Percentiles rank a stretch among this genome's conserved stretches.
Evolutionary conservation across 306 rosid genomes (phyloP).

Genomic region (Ceratonia siliqua): DNA sequence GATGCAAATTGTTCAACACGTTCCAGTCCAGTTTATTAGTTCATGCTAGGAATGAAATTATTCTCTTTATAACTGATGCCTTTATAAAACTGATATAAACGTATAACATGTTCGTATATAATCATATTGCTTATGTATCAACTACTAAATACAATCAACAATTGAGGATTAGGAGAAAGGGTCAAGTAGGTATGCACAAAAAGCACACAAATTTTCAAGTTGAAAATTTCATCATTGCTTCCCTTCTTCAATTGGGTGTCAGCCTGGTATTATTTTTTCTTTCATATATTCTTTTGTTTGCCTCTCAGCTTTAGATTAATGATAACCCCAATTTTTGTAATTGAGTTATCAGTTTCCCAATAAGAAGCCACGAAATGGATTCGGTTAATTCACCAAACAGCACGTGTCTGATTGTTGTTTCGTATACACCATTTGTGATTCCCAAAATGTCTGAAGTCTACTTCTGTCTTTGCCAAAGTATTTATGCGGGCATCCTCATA

Average conservation of each 20-base stretch:
- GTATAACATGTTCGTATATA: background rate
- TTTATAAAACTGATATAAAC: background rate
- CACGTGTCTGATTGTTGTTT: background rate
- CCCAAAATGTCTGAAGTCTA: background rate
- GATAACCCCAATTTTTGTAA: background rate
- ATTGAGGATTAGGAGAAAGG: background rate
- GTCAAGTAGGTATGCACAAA: background rate
- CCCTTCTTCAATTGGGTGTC: background rate
- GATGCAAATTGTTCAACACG: background rate
- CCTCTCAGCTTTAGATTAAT: background rate
- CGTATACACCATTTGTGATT: background rate
- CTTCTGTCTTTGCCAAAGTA: background rate
- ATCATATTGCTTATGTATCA: background rate
- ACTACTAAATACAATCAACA: background rate
- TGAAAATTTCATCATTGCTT: background rate
- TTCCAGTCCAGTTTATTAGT: background rate
- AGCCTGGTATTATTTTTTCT: background rate
- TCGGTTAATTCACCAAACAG: background rate
- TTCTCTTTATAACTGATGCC: background rate
- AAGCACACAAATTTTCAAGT: background rate
- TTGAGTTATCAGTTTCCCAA: background rate
- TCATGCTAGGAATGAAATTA: background rate
- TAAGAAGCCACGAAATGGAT: background rate
- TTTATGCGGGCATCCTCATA: background rate
- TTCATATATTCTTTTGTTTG: background rate